Conservation (phyloP, 495 filamentous ascomycete species). For the Pyrenopolyporus hunteri region DNA sequence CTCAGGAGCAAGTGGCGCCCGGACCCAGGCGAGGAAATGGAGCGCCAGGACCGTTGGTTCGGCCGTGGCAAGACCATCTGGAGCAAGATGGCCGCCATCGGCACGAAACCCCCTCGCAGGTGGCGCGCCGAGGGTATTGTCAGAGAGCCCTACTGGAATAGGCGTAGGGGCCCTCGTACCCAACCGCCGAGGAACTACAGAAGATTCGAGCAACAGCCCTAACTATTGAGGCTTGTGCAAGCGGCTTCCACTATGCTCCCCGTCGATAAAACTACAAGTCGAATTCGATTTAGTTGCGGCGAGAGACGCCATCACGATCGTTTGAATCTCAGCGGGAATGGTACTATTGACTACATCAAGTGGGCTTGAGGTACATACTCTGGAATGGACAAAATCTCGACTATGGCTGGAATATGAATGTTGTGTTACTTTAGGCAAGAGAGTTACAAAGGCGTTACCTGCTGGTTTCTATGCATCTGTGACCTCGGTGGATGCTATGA, state of each 20-base stretch:
- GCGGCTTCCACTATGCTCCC: neutral
- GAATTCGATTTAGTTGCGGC: neutral
- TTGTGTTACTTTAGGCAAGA: too few species aligned
- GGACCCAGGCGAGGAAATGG: constrained; percentile 61
- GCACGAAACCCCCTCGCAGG: constrained; percentile 67
- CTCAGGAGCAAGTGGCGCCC: constrained; percentile 85
- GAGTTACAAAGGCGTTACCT: too few species aligned
- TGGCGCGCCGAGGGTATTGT: constrained; percentile 74
- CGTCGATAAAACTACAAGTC: neutral
- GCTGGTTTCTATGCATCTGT: too few species aligned
- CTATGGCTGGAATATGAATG: too few species aligned
- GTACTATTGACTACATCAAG: too few species aligned
- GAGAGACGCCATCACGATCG: too few species aligned
- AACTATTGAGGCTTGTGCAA: neutral
- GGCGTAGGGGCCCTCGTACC: constrained; percentile 30
- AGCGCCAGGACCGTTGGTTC: constrained; percentile 75
- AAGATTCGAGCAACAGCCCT: neutral
- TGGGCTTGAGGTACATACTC: too few species aligned
- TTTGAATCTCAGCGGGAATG: too few species aligned
- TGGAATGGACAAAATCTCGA: too few species aligned
- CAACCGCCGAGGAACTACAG: constrained; percentile 11
- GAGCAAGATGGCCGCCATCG: constrained; percentile 71
- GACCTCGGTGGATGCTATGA: too few species aligned
- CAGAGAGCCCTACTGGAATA: constrained; percentile 47
- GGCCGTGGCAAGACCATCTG: constrained; percentile 79